These are phyloP conservation scores for Triticum monococcum DNA, from an alignment of 176 grass and related monocot genomes.

Conservation along the genomic window DNA sequence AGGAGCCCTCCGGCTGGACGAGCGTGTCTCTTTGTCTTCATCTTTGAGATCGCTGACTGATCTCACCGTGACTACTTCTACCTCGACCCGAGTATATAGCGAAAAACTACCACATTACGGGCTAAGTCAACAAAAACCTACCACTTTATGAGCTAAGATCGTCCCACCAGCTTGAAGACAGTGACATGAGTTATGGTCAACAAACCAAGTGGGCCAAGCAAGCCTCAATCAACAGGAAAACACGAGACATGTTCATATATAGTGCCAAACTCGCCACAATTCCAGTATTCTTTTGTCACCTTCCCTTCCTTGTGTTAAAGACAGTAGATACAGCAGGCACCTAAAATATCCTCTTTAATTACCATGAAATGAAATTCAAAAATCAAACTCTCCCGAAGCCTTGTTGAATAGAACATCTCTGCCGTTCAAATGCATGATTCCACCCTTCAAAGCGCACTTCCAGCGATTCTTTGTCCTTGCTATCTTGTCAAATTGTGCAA, in stretches of 20 bases:
- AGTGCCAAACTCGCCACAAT: constrained; percentile 19
- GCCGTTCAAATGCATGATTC: constrained; percentile 77
- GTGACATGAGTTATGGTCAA: constrained; percentile 19
- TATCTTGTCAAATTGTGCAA: constrained; percentile 79
- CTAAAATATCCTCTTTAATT: constrained; percentile 36
- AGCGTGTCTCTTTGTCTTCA: too few relatives aligned
- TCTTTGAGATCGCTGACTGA: too few relatives aligned
- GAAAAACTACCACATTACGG: too few relatives aligned
- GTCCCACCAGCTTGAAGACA: background rate
- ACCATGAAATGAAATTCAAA: constrained; percentile 39
- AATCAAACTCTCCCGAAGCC: constrained; percentile 68
- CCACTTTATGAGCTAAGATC: too few relatives aligned
- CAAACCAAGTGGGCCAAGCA: constrained; percentile 22
- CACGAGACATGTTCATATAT: background rate
- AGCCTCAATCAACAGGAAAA: constrained; percentile 16
- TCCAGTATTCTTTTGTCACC: constrained; percentile 17
- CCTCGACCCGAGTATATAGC: too few relatives aligned
- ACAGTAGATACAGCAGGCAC: constrained; percentile 38
- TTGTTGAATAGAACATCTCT: constrained; percentile 77
- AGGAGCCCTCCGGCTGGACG: too few relatives aligned
- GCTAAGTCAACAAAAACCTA: too few relatives aligned
- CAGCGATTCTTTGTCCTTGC: constrained; percentile 80
- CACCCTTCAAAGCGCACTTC: constrained; percentile 78
- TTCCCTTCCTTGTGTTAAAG: constrained; percentile 46
- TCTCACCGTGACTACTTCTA: too few relatives aligned